phyloP scores from a whole-genome alignment of 371 early-diverging fungal genomes.

The Lichtheimia ornata region DNA sequence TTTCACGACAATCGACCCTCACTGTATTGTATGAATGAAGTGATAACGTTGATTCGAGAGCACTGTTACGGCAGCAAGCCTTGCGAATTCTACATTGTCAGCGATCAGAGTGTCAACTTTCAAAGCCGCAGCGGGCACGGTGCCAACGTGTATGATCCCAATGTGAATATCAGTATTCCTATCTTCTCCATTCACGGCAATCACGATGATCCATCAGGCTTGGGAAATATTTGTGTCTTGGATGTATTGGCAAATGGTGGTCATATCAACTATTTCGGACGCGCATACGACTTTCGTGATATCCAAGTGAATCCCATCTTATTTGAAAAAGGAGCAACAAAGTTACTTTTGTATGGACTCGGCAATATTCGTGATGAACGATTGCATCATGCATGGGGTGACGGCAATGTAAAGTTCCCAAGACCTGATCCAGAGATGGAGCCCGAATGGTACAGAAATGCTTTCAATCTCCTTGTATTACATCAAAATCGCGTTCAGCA shows the following conservation, averaged over 20 bases:
- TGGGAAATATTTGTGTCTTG: slow-evolving; percentile 80
- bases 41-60: slow-evolving; percentile 77
- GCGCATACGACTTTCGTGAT: slow-evolving; percentile 70
- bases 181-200: slow-evolving; percentile 99
- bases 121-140: slow-evolving; percentile 48
- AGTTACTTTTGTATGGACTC: slow-evolving; percentile 92
- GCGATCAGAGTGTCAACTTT: slow-evolving; percentile 79
- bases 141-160: slow-evolving; percentile 90
- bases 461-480: slow-evolving; percentile 71
- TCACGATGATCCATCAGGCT: slow-evolving; percentile 98
- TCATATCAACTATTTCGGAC: slow-evolving; percentile 97
- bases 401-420: slow-evolving; percentile 75
- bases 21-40: slow-evolving; percentile 75
- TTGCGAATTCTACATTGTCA: slow-evolving; percentile 73
- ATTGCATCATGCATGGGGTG: slow-evolving; percentile 81
- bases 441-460: slow-evolving; percentile 65
- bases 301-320: slow-evolving; percentile 82
- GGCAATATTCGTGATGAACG: slow-evolving; percentile 97
- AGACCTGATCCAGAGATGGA: slow-evolving; percentile 66
- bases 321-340: slow-evolving; percentile 77
- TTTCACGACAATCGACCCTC: slow-evolving; percentile 98
- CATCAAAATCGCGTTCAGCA: slow-evolving; percentile 92
- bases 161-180: slow-evolving; percentile 88
- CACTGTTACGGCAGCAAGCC: slow-evolving; percentile 86
- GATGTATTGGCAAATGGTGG: slow-evolving; percentile 86